Evolutionary conservation across 176 grass and related monocot genomes (phyloP), one percentile per base, ranked within the genome.

Genomic region (Secale cereale): DNA sequence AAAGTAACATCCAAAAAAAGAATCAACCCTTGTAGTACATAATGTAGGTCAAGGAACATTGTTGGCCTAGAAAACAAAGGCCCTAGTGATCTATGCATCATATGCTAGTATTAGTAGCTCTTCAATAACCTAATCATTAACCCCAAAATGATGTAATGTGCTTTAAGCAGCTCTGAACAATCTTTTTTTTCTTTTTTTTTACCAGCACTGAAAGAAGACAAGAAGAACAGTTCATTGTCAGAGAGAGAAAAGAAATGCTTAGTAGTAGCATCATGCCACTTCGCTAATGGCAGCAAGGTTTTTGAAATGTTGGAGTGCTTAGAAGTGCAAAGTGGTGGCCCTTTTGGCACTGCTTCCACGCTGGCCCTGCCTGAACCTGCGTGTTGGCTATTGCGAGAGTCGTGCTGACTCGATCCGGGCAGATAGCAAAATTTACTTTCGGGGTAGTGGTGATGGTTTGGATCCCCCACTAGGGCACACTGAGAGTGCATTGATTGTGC

Each of bases 401-500:
- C 64, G 74, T 22, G 54, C 60, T 70, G 69, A 36, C 22, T 10
- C 3, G 19, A 56, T 20, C 16, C 2, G 6, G 77, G 13, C 2
- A 5, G 32, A 27, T 5, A 28, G 26, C 7, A 0, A 20, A 23
- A 11, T 19, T 70, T 36, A 76, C n/a, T 73, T 52, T 5, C 15
- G 48, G 48, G 13, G 62, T 17, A 5, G 16, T 41, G 39, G 40
- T 52, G 2, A 15, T 65, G 66, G 79, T 5, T 23, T 57, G 69
- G n/a, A 41, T 33, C 23, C 59, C 63, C 33, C 65, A 35, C 54
- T 33, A 45, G 57, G 35, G 67, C 46, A 68, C 43, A 70, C 77
- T 76, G 85, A 83, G 50, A 76, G 61, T 41, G 85, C 76, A 84
- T 91, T 91, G 81, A 87, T 87, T 87, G 31, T 71, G 81, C 81